Evolutionary conservation across 257 asterid species (phyloP), one percentile per base, ranked within the genome.

Genomic region (Osmanthus fragrans): DNA sequence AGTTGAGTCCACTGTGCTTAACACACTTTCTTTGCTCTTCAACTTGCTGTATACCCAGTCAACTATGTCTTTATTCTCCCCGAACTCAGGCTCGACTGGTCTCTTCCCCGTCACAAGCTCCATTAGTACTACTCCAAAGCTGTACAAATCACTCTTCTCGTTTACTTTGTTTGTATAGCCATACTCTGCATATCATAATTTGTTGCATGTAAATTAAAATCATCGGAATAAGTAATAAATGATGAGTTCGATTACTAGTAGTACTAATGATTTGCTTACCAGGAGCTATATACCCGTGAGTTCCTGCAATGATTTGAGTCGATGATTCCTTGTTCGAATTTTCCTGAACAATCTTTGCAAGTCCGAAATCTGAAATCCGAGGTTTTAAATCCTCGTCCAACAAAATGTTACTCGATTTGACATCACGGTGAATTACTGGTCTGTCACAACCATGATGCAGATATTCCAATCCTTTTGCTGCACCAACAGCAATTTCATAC

Each of bases 281-380:
- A 11, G 99, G 99, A 72, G 99, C 99, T 6, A 95, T 95, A 32
- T 95, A 95, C 21, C 99, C 99, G 60, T 88, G 94, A 3, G 99
- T 95, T 54, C 98, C 99, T 0, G 99, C 96, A 56, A 95, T 82
- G 63, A 90, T 80, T 66, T 86, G 92, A 71, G 97, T 83, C 3
- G 98, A 89, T 19, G 27, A 56, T 18, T 56, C 65, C 29, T 88
- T 96, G 47, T 10, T 34, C 0, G 88, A 54, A 47, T 81, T 74
- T 15, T 84, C 68, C 65, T 85, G 97, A 74, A 87, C 80, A 34
- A 89, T 90, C 87, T 85, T 95, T 1, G 99, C 97, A 0, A 95
- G 91, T 0, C 99, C 99, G n/a, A 95, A 95, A 85, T 95, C 99
- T 0, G 99, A 97, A 27, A 95, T 91, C 60, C 92, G 73, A 2